Conservation (phyloP, 2,329 filamentous ascomycete genomes). For the Aquanectria penicillioides region DNA sequence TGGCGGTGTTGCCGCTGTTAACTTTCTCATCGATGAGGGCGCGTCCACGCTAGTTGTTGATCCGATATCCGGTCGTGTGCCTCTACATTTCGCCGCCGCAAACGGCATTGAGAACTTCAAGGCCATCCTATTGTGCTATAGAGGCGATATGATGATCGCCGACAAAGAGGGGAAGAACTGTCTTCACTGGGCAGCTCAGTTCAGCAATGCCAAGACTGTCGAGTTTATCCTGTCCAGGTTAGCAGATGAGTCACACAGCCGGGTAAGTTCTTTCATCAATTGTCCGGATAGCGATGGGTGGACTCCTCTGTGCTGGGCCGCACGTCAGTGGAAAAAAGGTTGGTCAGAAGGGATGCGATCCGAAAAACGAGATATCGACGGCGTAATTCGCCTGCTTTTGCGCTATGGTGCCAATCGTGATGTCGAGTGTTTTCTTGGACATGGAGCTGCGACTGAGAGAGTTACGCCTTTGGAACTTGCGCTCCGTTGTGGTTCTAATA, state of each 20-base stretch:
- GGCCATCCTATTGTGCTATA: no score
- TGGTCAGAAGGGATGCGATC: neutral
- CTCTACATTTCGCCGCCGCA: no score
- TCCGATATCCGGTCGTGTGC: neutral
- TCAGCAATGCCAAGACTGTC: no score
- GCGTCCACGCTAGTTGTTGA: neutral
- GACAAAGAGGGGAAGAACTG: no score
- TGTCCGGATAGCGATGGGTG: neutral
- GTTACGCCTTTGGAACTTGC: neutral
- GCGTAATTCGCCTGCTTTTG: neutral
- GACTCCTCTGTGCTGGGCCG: no score
- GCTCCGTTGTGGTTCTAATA: neutral
- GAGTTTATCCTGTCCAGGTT: no score
- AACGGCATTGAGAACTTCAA: no score
- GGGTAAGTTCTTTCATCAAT: no score
- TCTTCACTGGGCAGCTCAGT: no score
- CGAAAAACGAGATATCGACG: neutral
- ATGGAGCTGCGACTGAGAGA: neutral
- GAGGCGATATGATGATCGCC: no score
- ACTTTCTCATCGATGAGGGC: neutral
- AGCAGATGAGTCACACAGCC: no score
- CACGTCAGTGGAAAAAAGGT: no score
- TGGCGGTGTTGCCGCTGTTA: neutral
- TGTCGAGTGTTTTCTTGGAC: neutral
- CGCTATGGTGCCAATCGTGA: neutral